Percentiles rank a stretch among this genome's conserved stretches.
These are phyloP conservation scores for Hymenoscyphus occultus DNA, from an alignment of 2,329 filamentous ascomycete species.

Conservation along the genomic window DNA sequence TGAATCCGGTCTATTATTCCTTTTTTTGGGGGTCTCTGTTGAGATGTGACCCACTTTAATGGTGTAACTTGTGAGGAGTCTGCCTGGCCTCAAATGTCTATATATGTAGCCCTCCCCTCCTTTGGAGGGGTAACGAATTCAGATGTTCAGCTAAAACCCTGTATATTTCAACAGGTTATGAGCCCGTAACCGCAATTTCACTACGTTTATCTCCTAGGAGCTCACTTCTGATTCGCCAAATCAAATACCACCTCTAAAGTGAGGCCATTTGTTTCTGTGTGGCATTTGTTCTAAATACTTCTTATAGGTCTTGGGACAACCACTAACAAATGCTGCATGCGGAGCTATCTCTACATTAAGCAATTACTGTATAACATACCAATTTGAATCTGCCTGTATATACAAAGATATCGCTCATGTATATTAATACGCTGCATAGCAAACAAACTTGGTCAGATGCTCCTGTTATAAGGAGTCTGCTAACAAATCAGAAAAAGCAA, in stretches of 20 bases:
- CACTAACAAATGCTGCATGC: background rate
- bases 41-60: background rate
- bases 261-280: background rate
- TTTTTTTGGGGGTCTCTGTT: too few species aligned
- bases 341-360: background rate
- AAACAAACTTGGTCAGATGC: background rate
- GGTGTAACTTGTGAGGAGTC: background rate
- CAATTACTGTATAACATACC: background rate
- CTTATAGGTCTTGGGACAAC: background rate
- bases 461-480: background rate
- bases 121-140: background rate
- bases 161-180: slow-evolving; percentile 1
- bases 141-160: background rate
- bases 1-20: too few species aligned
- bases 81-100: background rate
- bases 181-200: background rate
- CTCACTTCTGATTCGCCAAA: background rate
- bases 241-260: background rate
- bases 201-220: background rate
- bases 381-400: background rate
- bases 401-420: background rate
- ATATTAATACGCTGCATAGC: background rate
- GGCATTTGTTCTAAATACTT: background rate
- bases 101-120: background rate
- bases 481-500: background rate